These are phyloP conservation scores for Fusarium euwallaceae DNA, from an alignment of 2,329 filamentous ascomycete genomes.

Conservation along the genomic window DNA sequence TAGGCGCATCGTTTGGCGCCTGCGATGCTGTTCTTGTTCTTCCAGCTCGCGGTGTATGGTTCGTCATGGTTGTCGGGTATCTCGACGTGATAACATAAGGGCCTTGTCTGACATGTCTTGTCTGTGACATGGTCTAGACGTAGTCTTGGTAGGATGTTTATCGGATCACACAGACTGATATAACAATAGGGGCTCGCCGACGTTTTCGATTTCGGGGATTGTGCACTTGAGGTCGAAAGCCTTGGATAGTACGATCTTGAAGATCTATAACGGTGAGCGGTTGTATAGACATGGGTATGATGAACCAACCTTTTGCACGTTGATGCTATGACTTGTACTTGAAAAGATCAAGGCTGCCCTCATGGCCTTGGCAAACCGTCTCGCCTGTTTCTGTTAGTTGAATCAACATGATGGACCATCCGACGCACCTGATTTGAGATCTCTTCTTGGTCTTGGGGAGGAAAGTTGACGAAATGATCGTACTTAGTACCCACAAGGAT, in stretches of 20 bases:
- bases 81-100: slow-evolving; percentile 40
- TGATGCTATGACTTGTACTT: slow-evolving; percentile 99
- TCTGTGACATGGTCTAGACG: slow-evolving; percentile 8
- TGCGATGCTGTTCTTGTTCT: slow-evolving; percentile 24
- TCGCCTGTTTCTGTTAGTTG: slow-evolving; percentile 71
- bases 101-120: slow-evolving; percentile 25
- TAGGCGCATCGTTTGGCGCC: slow-evolving; percentile 15
- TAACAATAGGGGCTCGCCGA: slow-evolving; percentile 93
- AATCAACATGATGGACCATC: neutral
- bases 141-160: neutral
- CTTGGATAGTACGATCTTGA: slow-evolving; percentile 99
- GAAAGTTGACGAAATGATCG: slow-evolving; percentile 99
- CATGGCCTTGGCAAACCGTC: slow-evolving; percentile 98
- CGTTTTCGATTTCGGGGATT: slow-evolving; percentile 98
- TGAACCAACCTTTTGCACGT: slow-evolving; percentile 79
- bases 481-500: slow-evolving; percentile 98
- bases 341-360: slow-evolving; percentile 97
- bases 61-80: slow-evolving; percentile 39
- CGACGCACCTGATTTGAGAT: slow-evolving; percentile 88
- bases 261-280: slow-evolving; percentile 74
- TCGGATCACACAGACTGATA: slow-evolving; percentile 74
- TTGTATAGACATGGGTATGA: too few species aligned
- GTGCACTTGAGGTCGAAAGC: slow-evolving; percentile 99
- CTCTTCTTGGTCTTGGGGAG: slow-evolving; percentile 96
- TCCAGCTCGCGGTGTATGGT: slow-evolving; percentile 22